phyloP scores from a whole-genome alignment of 2,329 filamentous ascomycete species.

The Periconia sp. region DNA sequence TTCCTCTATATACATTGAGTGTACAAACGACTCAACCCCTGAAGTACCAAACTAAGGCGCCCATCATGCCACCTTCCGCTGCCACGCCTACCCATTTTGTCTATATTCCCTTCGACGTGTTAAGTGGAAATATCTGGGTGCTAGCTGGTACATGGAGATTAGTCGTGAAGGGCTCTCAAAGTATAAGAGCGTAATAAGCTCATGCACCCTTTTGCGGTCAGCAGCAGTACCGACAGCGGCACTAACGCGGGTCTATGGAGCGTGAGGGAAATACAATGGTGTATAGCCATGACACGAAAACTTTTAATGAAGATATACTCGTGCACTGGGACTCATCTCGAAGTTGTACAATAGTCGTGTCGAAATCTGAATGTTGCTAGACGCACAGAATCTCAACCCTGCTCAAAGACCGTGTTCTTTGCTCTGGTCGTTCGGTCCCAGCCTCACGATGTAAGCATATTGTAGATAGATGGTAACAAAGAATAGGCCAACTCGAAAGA shows the following conservation, averaged over 20 bases:
- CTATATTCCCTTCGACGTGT: too few species aligned
- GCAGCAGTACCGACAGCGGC: slow-evolving; percentile 6
- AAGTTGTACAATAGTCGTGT: slow-evolving; percentile 11
- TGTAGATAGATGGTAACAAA: too few species aligned
- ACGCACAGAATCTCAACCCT: slow-evolving; percentile 7
- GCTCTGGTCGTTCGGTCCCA: too few species aligned
- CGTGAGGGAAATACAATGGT: slow-evolving; percentile 10
- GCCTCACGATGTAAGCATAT: too few species aligned
- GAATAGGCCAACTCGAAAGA: too few species aligned
- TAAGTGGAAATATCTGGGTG: too few species aligned
- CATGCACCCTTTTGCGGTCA: slow-evolving; percentile 2
- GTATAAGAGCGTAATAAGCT: slow-evolving; percentile 13
- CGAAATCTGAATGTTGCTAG: slow-evolving; percentile 5
- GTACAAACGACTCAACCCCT: background rate
- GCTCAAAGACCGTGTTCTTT: too few species aligned
- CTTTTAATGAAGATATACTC: slow-evolving; percentile 12
- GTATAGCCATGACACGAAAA: slow-evolving; percentile 11
- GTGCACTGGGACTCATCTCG: too few species aligned
- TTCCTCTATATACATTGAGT: background rate
- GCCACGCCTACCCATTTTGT: too few species aligned
- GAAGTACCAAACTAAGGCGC: background rate
- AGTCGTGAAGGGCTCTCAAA: slow-evolving; percentile 13
- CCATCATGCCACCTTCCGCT: too few species aligned
- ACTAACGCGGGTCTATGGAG: slow-evolving; percentile 11
- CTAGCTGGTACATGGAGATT: too few species aligned